Evolutionary conservation across 2,329 filamentous ascomycete species (phyloP), one percentile per base, ranked within the genome.

Genomic region (Exophiala alcalophila): DNA sequence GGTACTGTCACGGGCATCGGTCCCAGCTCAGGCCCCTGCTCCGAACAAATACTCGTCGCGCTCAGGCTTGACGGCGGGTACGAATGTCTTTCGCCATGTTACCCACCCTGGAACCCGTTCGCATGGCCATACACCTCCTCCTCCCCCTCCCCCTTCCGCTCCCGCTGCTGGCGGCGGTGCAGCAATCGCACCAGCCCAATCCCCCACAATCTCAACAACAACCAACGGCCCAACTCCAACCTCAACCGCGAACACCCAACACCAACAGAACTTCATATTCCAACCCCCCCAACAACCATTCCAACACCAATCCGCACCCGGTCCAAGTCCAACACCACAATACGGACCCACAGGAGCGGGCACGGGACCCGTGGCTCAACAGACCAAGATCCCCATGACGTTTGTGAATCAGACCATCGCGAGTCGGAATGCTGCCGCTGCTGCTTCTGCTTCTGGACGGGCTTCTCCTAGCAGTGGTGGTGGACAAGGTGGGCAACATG

Each of bases 401-500:
- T 52, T 52, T 28, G 45, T 52, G 20, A 52, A 52, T 30, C 44
- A 49, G 29, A 52, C 49, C 6, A 52, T 52, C 8, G 45, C 42
- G 19, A 45, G 44, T 30, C 30, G 40, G 30, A 49, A 29, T 28
- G 45, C 32, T 10, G 42, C 43, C 2, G 43, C 41, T n/a, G 45
- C 43, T 4, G 34, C 42, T 8, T 19, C 35, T 7, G 30, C 12
- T n/a, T n/a, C n/a, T n/a, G n/a, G n/a, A n/a, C n/a, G n/a, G n/a
- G n/a, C n/a, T n/a, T n/a, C n/a, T n/a, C n/a, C n/a, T n/a, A 29
- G 23, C 18, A 21, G 30, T 8, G 38, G 38, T 26, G 40, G 14
- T 16, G 25, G 24, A 18, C 33, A 4, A 11, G 11, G n/a, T 25
- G 23, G 23, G 23, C 23, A 25, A 25, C 23, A 25, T n/a, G n/a